phyloP scores from a whole-genome alignment of 805 yeast species.

The Metschnikowia kunwiensis region DNA sequence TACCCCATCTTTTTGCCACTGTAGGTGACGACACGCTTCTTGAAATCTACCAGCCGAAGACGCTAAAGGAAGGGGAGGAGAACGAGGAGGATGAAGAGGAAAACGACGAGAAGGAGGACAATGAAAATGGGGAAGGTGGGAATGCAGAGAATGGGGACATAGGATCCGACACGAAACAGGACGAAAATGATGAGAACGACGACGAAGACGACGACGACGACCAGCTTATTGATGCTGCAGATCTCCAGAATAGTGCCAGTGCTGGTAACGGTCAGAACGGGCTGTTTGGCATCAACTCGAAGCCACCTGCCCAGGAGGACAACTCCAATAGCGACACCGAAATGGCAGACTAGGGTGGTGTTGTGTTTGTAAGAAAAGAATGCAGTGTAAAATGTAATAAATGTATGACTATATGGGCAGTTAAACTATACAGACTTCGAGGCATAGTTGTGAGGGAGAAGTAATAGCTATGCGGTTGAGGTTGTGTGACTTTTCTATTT shows the following conservation, averaged over 20 bases:
- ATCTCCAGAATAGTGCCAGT: neutral
- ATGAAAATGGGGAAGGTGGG: slow-evolving; percentile 3
- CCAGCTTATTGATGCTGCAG: slow-evolving; percentile 1
- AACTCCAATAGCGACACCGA: slow-evolving; percentile 8
- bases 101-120: slow-evolving; percentile 11
- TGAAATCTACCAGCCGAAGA: slow-evolving; percentile 73
- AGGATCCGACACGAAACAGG: neutral
- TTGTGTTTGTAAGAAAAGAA: too few species aligned
- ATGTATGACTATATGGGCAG: too few species aligned
- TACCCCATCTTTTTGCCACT: slow-evolving; percentile 58
- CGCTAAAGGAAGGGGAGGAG: slow-evolving; percentile 20
- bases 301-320: slow-evolving; percentile 4
- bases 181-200: neutral
- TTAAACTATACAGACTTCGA: too few species aligned
- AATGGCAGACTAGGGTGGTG: slow-evolving; percentile 5
- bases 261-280: slow-evolving; percentile 1
- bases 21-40: slow-evolving; percentile 74
- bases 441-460: too few species aligned
- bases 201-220: slow-evolving; percentile 10
- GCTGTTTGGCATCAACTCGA: slow-evolving; percentile 4
- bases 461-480: too few species aligned
- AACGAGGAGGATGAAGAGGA: slow-evolving; percentile 26
- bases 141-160: neutral
- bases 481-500: too few species aligned
- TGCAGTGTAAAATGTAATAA: too few species aligned